A percentile compares a stretch with the other conserved stretches of the same genome.
Conservation (phyloP, 2,329 filamentous ascomycete species). For the Magnaporthiopsis rhizophila region DNA sequence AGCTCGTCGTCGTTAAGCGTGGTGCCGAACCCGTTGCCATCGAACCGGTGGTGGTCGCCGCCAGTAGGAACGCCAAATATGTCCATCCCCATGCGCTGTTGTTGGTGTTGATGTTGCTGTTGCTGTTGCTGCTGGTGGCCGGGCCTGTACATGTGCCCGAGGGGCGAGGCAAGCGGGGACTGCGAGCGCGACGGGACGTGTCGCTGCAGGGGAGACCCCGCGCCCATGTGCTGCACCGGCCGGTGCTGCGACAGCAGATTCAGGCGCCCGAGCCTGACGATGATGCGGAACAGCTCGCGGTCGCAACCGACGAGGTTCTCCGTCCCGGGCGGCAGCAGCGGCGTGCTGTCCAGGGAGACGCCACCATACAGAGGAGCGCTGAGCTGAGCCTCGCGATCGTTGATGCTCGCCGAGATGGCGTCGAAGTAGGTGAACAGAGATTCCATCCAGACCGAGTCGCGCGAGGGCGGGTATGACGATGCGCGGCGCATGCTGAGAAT, state of each 20-base stretch:
- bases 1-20: slow-evolving; percentile 48
- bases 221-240: slow-evolving; percentile 35
- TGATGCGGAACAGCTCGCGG: slow-evolving; percentile 74
- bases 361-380: slow-evolving; percentile 55
- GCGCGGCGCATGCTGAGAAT: slow-evolving; percentile 67
- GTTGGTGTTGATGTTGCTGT: background rate
- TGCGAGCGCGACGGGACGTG: slow-evolving; percentile 22
- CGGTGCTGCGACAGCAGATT: slow-evolving; percentile 74
- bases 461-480: slow-evolving; percentile 41
- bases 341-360: slow-evolving; percentile 18
- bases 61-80: slow-evolving; percentile 21
- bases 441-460: slow-evolving; percentile 82
- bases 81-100: slow-evolving; percentile 14
- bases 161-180: slow-evolving; percentile 32
- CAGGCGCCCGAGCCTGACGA: slow-evolving; percentile 73
- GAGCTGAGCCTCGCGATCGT: slow-evolving; percentile 82
- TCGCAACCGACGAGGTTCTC: slow-evolving; percentile 89
- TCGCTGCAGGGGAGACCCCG: slow-evolving; percentile 14
- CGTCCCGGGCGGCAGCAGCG: slow-evolving; percentile 49
- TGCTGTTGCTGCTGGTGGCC: slow-evolving; percentile 17
- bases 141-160: slow-evolving; percentile 35
- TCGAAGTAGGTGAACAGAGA: slow-evolving; percentile 93
- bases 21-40: slow-evolving; percentile 58
- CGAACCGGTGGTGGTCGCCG: slow-evolving; percentile 43
- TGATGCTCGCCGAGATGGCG: slow-evolving; percentile 84